These are phyloP conservation scores for Pulveroboletus sp. DNA, from an alignment of 1,284 basidiomycete species.

Conservation along the genomic window DNA sequence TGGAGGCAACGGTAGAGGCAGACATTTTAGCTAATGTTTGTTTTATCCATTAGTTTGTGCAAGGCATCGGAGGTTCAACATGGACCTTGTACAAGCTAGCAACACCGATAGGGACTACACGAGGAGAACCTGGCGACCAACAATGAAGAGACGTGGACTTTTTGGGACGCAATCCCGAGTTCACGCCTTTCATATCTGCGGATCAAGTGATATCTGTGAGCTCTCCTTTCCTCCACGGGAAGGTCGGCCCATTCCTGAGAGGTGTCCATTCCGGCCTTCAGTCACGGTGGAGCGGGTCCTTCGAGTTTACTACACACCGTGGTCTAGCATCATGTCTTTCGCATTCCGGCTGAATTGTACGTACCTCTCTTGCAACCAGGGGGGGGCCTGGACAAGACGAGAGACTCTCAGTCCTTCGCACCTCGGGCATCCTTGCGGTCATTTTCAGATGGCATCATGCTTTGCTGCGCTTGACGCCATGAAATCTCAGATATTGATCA, in stretches of 20 bases:
- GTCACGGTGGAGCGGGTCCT: background rate
- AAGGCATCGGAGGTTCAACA: background rate
- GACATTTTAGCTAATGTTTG: background rate
- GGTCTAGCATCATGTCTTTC: no score
- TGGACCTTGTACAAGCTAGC: background rate
- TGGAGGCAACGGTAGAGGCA: background rate
- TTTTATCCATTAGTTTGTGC: background rate
- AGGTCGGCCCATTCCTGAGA: background rate
- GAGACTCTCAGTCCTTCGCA: background rate
- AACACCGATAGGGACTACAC: conserved; percentile 4
- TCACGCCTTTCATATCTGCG: conserved; percentile 23
- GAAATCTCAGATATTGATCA: conserved; percentile 4
- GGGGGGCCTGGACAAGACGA: background rate
- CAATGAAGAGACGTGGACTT: background rate
- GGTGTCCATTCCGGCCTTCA: no score
- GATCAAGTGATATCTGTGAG: conserved; percentile 11
- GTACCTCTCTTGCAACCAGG: background rate
- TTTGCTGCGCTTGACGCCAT: background rate
- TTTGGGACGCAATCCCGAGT: background rate
- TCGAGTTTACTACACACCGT: background rate
- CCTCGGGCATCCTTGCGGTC: background rate
- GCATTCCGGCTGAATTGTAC: no score
- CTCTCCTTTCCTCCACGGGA: background rate
- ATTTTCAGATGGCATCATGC: background rate
- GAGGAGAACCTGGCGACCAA: background rate